A percentile compares a stretch with the other conserved stretches of the same genome.
These are phyloP conservation scores for Vanilla planifolia DNA, from an alignment of 106 monocot genomes.

Conservation along the genomic window DNA sequence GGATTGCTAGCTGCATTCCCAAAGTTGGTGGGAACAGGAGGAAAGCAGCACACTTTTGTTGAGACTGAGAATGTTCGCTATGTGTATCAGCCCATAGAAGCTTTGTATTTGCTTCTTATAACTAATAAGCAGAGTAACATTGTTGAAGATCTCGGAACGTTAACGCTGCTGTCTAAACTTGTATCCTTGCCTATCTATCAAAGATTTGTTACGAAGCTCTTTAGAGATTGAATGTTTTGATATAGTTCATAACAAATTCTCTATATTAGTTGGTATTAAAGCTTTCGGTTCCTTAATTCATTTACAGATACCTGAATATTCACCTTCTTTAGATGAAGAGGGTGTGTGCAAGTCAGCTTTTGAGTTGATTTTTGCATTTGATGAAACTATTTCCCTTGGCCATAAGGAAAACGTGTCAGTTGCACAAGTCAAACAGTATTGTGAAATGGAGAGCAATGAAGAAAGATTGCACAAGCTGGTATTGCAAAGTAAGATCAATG, in stretches of 20 bases:
- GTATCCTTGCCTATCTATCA: constrained; percentile 39
- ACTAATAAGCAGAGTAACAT: constrained; percentile 98
- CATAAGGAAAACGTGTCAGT: constrained; percentile 87
- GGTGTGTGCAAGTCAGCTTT: constrained; percentile 73
- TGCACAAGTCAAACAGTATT: constrained; percentile 92
- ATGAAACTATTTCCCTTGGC: constrained; percentile 95
- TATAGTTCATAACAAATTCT: neutral
- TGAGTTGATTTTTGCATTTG: constrained; percentile 98
- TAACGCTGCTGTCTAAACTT: constrained; percentile 79
- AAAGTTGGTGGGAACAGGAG: constrained; percentile 86
- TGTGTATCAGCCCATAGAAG: constrained; percentile 95
- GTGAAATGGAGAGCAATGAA: constrained; percentile 99
- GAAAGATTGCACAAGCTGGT: constrained; percentile 83
- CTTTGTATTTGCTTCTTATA: constrained; percentile 75
- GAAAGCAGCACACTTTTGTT: constrained; percentile 96
- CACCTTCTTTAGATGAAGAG: constrained; percentile 90
- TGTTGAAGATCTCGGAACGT: constrained; percentile 86
- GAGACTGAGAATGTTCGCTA: constrained; percentile 98
- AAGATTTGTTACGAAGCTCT: neutral
- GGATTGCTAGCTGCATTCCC: constrained; percentile 97
- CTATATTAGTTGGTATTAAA: neutral
- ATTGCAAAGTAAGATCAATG: constrained; percentile 91
- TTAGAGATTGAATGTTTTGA: neutral
- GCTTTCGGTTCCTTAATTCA: constrained; percentile 28
- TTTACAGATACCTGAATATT: constrained; percentile 84